Evolutionary conservation across 108 stramenopile species (phyloP), one percentile per base, ranked within the genome.

Genomic region (Bacterosira constricta): DNA sequence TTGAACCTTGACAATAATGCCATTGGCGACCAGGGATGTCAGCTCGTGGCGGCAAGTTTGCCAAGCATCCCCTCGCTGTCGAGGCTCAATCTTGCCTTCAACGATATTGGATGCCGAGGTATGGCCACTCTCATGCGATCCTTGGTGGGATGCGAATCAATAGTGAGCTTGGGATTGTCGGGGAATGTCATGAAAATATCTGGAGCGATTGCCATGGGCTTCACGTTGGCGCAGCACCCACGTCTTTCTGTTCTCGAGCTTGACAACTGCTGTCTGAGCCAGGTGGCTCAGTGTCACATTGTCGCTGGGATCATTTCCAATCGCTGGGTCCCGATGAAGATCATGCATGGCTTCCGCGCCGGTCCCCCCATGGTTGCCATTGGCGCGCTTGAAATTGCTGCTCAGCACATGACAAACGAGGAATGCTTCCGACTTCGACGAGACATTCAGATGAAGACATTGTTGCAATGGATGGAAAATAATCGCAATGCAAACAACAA

Each of bases 11-110:
- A 94, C 69, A 92, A 91, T 47, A 95, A 95, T 42, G 61, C 78
- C n/a, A 95, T 95, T 63, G 90, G 94, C 6, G 94, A 95, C 65
- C 83, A 86, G 59, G 94, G 94, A 34, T 95, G 94, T 68, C 90
- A 95, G 63, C 86, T 95, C 7, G 89, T 95, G 9, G 94, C 94
- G 11, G 94, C 94, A 21, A 90, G 90, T 18, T 68, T 95, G 13
- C 80, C 87, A 58, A 89, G 90, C 62, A 88, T 95, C 75, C 81
- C 80, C 32, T 68, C 78, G 23, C 82, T 94, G 5, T 67, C 89
- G 1, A 73, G 88, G 15, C 69, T 95, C 26, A 90, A 90, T 61
- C 58, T 95, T 18, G 76, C 88, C 30, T 95, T 95, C 80, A 92
- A 92, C 49, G 90, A 95, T 59, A 95, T 95, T 57, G 90, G 91